These are phyloP conservation scores for Catenaria anguillulae DNA, from an alignment of 371 early-diverging fungal genomes.

Conservation along the genomic window DNA sequence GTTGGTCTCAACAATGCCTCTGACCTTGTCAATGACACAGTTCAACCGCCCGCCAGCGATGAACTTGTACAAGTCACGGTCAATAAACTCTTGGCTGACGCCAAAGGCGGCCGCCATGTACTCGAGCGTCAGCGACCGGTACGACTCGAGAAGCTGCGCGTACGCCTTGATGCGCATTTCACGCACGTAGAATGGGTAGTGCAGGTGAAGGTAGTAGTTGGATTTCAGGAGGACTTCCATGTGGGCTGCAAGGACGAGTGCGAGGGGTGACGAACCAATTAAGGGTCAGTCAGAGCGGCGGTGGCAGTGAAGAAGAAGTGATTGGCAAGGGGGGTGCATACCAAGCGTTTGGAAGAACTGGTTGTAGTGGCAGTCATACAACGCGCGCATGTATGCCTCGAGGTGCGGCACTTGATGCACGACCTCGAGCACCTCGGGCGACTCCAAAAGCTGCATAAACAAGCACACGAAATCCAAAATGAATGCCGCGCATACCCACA, in stretches of 20 bases:
- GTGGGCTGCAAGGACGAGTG: conserved; percentile 36
- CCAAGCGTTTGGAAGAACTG: conserved; percentile 73
- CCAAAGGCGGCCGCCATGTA: conserved; percentile 97
- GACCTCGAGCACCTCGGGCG: conserved; percentile 94
- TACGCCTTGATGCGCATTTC: conserved; percentile 98
- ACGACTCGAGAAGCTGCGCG: conserved; percentile 93
- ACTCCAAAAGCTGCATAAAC: conserved; percentile 56
- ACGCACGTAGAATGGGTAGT: conserved; percentile 79
- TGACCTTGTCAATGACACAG: conserved; percentile 98
- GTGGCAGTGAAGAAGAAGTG: conserved; percentile 11
- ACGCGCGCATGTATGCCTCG: conserved; percentile 63
- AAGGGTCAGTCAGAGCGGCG: conserved; percentile 36
- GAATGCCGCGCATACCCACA: too few species aligned
- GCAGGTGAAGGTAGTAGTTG: conserved; percentile 58
- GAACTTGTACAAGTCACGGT: conserved; percentile 87
- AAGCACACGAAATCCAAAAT: neutral
- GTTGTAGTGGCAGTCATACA: conserved; percentile 88
- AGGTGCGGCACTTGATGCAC: conserved; percentile 75
- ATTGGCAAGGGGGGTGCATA: conserved; percentile 10
- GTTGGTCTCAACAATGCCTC: conserved; percentile 90
- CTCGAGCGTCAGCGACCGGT: conserved; percentile 83
- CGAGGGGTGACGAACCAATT: too few species aligned
- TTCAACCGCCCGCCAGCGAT: conserved; percentile 93
- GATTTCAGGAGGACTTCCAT: conserved; percentile 52
- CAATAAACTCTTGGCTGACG: conserved; percentile 86